Conservation (phyloP, 1,139 yeast species). For the Candida sojae region DNA sequence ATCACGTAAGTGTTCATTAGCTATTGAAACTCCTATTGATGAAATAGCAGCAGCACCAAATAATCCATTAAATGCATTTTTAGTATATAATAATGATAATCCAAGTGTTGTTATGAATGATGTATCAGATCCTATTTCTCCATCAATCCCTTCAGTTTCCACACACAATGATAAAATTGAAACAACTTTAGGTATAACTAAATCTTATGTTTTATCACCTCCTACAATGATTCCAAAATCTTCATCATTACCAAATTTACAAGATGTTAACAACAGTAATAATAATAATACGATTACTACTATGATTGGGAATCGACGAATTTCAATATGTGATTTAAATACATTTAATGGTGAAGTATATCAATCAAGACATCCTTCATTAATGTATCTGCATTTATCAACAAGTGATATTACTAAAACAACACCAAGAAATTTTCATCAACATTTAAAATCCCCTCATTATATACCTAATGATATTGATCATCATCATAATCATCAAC, state of each 20-base stretch:
- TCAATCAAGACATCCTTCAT: slow-evolving; percentile 4
- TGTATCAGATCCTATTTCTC: background rate
- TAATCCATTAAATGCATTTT: slow-evolving; percentile 29
- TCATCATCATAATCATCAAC: background rate
- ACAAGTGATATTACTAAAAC: slow-evolving; percentile 6
- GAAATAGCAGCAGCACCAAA: slow-evolving; percentile 13
- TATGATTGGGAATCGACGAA: slow-evolving; percentile 12
- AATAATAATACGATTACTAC: slow-evolving; percentile 7
- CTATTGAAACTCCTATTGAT: slow-evolving; percentile 20
- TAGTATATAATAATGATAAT: slow-evolving; percentile 16
- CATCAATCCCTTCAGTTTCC: slow-evolving; percentile 1
- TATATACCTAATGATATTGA: background rate
- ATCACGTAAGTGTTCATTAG: slow-evolving; percentile 21
- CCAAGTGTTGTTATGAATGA: background rate
- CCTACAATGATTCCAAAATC: slow-evolving; percentile 1
- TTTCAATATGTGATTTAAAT: slow-evolving; percentile 28
- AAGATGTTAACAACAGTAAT: background rate
- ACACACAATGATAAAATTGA: background rate
- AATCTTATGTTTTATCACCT: background rate
- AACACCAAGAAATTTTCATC: background rate
- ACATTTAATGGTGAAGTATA: slow-evolving; percentile 17
- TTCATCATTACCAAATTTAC: slow-evolving; percentile 15
- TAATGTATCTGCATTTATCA: slow-evolving; percentile 5
- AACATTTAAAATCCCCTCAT: background rate
- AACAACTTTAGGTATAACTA: too few species aligned